Percentiles rank a stretch among this genome's conserved stretches.
These are phyloP conservation scores for Aspergillus affinis DNA, from an alignment of 495 filamentous ascomycete species.

Conservation along the genomic window DNA sequence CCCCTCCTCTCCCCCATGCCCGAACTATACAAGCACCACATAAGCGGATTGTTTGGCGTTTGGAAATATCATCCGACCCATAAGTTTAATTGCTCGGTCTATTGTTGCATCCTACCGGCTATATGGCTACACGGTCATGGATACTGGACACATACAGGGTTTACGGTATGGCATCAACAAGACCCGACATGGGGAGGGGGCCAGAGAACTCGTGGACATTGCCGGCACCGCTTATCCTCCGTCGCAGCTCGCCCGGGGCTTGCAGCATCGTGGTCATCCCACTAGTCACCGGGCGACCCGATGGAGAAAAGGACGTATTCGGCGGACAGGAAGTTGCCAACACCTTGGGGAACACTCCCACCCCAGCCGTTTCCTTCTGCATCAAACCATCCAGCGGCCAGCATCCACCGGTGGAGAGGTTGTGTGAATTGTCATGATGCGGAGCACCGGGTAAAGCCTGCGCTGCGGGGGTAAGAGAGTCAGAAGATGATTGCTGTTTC, in stretches of 20 bases:
- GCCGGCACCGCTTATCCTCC: neutral
- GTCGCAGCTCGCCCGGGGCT: neutral
- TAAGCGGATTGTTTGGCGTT: neutral
- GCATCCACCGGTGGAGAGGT: constrained; percentile 7
- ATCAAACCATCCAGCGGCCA: constrained; percentile 7
- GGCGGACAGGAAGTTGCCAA: constrained; percentile 1
- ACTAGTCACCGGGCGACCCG: constrained; percentile 14
- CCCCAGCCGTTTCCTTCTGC: constrained; percentile 6
- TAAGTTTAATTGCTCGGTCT: neutral
- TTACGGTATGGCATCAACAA: too few relatives aligned
- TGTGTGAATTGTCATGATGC: constrained; percentile 14
- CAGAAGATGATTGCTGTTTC: neutral
- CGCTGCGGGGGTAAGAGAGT: neutral
- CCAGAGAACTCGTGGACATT: constrained; percentile 2
- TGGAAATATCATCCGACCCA: constrained; percentile 3
- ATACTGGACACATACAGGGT: neutral
- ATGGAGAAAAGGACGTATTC: constrained; percentile 7
- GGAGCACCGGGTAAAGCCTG: neutral
- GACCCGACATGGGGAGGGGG: constrained; percentile 2
- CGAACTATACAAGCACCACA: constrained; percentile 4
- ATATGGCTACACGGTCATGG: neutral
- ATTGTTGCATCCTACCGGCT: neutral
- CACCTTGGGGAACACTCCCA: neutral
- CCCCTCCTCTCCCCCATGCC: constrained; percentile 1
- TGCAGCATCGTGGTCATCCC: constrained; percentile 6